Percentiles rank a stretch among this genome's conserved stretches.
These are phyloP conservation scores for Cladosporium sp. DNA, from an alignment of 2,329 filamentous ascomycete genomes.

Conservation along the genomic window DNA sequence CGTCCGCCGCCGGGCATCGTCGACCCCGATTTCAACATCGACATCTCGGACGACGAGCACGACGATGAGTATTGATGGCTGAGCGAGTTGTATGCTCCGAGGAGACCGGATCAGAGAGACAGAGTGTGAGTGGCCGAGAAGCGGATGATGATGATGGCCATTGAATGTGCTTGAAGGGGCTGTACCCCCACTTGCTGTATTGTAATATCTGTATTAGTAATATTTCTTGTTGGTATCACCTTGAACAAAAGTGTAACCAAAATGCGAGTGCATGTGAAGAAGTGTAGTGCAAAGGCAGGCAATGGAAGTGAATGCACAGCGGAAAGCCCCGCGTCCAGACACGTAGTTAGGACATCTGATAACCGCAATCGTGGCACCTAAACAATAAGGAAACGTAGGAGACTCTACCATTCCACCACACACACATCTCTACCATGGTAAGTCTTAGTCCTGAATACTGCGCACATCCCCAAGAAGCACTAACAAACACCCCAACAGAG, in stretches of 20 bases:
- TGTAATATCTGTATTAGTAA: background rate
- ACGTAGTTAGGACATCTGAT: constrained; percentile 8
- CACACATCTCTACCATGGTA: constrained; percentile 14
- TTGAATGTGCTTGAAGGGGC: background rate
- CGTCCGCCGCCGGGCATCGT: constrained; percentile 29
- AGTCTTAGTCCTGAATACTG: background rate
- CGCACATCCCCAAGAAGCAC: too few species aligned
- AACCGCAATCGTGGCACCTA: background rate
- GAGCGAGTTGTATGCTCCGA: background rate
- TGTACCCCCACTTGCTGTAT: background rate
- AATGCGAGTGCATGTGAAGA: background rate
- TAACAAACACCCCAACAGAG: constrained; percentile 52
- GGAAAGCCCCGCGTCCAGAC: constrained; percentile 11
- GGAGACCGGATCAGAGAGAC: background rate
- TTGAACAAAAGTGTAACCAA: background rate
- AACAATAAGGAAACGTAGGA: constrained; percentile 16
- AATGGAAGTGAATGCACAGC: constrained; percentile 11
- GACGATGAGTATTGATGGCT: background rate
- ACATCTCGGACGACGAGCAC: constrained; percentile 16
- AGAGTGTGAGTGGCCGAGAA: background rate
- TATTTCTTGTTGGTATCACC: background rate
- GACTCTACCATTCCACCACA: background rate
- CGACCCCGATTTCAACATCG: constrained; percentile 31
- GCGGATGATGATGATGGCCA: background rate
- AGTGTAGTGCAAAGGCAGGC: background rate